A percentile compares a stretch with the other conserved stretches of the same genome.
Evolutionary conservation across 768 basidiomycete genomes (phyloP).

Genomic region (Russula abietina): DNA sequence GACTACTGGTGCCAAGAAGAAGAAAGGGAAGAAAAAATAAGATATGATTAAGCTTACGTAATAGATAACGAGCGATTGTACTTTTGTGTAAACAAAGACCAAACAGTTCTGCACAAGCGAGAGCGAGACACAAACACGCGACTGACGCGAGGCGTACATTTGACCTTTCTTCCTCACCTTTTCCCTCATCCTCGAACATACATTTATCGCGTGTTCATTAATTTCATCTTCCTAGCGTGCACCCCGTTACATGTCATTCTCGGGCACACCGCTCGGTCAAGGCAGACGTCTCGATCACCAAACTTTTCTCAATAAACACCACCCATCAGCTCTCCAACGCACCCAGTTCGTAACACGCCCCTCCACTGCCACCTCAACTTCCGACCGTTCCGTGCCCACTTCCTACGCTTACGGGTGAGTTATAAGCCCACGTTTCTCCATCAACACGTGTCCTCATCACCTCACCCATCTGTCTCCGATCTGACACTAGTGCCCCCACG

Average conservation of each 20-base stretch:
- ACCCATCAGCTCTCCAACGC: conserved; percentile 32
- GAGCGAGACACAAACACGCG: conserved; percentile 18
- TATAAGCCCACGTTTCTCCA: conserved; percentile 22
- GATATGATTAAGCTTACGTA: background rate
- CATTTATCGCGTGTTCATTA: conserved; percentile 12
- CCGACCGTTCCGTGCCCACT: conserved; percentile 39
- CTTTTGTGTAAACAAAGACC: conserved; percentile 9
- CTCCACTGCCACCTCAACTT: conserved; percentile 27
- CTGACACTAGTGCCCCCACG: conserved; percentile 46
- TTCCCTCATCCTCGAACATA: background rate
- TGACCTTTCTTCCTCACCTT: background rate
- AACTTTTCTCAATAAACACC: conserved; percentile 62
- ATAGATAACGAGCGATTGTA: background rate
- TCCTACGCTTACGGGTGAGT: conserved; percentile 71
- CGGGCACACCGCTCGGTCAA: conserved; percentile 76
- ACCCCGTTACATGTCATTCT: conserved; percentile 67
- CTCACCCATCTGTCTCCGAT: conserved; percentile 21
- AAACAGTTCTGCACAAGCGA: background rate
- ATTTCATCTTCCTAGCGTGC: conserved; percentile 10
- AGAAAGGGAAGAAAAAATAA: background rate
- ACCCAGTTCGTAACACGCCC: conserved; percentile 30
- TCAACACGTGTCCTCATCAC: conserved; percentile 25
- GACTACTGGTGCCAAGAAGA: background rate
- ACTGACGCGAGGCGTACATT: conserved; percentile 10
- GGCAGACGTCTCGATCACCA: conserved; percentile 80